Percentiles rank a stretch among this genome's conserved stretches.
These are phyloP conservation scores for Rhizophlyctis rosea DNA, from an alignment of 192 early-diverging fungal genomes.

Conservation along the genomic window DNA sequence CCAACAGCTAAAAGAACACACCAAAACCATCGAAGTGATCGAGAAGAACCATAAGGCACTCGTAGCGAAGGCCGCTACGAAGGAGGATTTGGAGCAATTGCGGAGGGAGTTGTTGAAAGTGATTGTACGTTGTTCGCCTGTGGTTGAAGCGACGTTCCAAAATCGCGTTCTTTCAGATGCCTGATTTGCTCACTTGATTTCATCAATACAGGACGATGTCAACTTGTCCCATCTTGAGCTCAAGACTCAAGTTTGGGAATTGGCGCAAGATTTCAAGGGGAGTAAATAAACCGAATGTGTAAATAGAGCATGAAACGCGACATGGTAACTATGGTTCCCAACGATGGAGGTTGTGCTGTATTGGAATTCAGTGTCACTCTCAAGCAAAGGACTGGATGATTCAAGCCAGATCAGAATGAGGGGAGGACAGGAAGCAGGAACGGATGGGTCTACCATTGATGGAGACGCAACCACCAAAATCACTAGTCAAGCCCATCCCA, in stretches of 20 bases:
- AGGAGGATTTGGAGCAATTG: conserved; percentile 37
- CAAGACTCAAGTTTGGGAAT: conserved; percentile 80
- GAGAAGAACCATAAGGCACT: conserved; percentile 63
- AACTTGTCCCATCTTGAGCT: conserved; percentile 80
- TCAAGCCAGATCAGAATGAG: too few relatives aligned
- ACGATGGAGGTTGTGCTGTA: too few relatives aligned
- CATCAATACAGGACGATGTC: conserved; percentile 60
- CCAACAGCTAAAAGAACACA: conserved; percentile 63
- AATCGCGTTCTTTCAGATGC: too few relatives aligned
- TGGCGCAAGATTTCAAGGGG: conserved; percentile 37
- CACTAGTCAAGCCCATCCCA: too few relatives aligned
- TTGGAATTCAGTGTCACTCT: too few relatives aligned
- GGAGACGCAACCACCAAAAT: too few relatives aligned
- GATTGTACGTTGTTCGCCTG: conserved; percentile 26
- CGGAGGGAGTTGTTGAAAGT: conserved; percentile 38
- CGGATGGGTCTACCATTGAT: too few relatives aligned
- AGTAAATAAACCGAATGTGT: not conserved
- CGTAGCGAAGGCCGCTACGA: conserved; percentile 54
- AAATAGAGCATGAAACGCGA: too few relatives aligned
- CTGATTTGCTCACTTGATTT: not conserved
- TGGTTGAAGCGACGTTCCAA: not conserved
- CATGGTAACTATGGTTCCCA: too few relatives aligned
- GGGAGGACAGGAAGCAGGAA: too few relatives aligned
- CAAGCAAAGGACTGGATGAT: too few relatives aligned
- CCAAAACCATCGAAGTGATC: conserved; percentile 72